phyloP scores from a whole-genome alignment of 192 early-diverging fungal genomes.

The Backusella sp. region DNA sequence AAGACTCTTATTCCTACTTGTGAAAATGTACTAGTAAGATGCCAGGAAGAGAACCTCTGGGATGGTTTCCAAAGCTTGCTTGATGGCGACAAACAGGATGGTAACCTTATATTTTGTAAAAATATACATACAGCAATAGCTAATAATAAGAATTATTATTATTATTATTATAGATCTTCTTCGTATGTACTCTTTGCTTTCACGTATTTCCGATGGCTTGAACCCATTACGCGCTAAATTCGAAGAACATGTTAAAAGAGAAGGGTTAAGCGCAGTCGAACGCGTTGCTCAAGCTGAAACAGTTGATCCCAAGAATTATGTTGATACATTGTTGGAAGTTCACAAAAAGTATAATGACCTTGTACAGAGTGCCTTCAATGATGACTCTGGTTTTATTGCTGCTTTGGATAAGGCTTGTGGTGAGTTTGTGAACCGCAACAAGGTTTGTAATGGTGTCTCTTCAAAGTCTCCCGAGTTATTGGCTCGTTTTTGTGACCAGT shows the following conservation, averaged over 20 bases:
- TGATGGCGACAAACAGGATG: slow-evolving; percentile 80
- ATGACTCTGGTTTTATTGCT: slow-evolving; percentile 85
- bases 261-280: slow-evolving; percentile 78
- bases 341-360: slow-evolving; percentile 85
- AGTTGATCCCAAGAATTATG: slow-evolving; percentile 82
- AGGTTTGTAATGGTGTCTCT: slow-evolving; percentile 66
- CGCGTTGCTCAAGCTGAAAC: slow-evolving; percentile 37
- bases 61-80: slow-evolving; percentile 91
- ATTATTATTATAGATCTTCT: slow-evolving; percentile 53
- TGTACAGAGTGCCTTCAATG: slow-evolving; percentile 74
- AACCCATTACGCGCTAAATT: slow-evolving; percentile 77
- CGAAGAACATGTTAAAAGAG: slow-evolving; percentile 73
- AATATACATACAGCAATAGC: no score
- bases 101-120: slow-evolving; percentile 7
- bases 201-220: slow-evolving; percentile 80
- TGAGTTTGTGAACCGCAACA: slow-evolving; percentile 92
- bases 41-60: slow-evolving; percentile 77
- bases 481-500: slow-evolving; percentile 86
- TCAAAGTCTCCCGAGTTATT: slow-evolving; percentile 87
- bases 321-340: slow-evolving; percentile 81
- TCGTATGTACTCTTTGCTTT: slow-evolving; percentile 68
- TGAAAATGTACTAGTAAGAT: slow-evolving; percentile 85
- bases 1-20: slow-evolving; percentile 78
- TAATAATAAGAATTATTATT: not conserved
- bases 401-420: slow-evolving; percentile 92